Conservation (phyloP, 1,284 basidiomycete genomes). For the Singerocomus rubriflavus region DNA sequence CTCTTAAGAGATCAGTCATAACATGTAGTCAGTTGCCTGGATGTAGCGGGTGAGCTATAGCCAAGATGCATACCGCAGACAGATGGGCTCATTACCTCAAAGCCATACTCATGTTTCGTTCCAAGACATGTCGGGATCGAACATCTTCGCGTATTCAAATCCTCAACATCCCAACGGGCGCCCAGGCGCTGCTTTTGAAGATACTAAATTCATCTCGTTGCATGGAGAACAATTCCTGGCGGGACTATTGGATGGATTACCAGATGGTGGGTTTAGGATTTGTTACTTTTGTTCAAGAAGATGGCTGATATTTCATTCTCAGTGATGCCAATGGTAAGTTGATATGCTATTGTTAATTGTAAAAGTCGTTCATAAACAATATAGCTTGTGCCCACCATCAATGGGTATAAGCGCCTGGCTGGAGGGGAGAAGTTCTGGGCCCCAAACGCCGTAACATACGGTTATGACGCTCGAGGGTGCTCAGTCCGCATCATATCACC, state of each 20-base stretch:
- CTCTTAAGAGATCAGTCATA: background rate
- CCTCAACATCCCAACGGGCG: constrained; percentile 49
- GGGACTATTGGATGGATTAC: constrained; percentile 83
- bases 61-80: background rate
- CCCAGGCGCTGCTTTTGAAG: constrained; percentile 67
- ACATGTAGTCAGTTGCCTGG: constrained; percentile 67
- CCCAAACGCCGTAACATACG: constrained; percentile 89
- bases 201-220: constrained; percentile 82
- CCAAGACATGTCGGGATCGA: constrained; percentile 65
- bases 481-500: constrained; percentile 90
- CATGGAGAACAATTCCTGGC: constrained; percentile 92
- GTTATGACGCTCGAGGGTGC: constrained; percentile 91
- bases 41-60: constrained; percentile 72
- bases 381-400: constrained; percentile 88
- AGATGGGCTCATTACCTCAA: constrained; percentile 5
- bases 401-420: constrained; percentile 96
- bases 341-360: background rate
- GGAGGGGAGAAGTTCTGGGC: constrained; percentile 97
- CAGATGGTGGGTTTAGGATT: constrained; percentile 62
- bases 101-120: constrained; percentile 94
- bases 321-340: constrained; percentile 63
- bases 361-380: constrained; percentile 5
- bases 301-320: constrained; percentile 2
- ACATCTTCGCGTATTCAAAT: constrained; percentile 72
- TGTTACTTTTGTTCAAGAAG: background rate